These are phyloP conservation scores for Verticillium tricorpus DNA, from an alignment of 2,329 filamentous ascomycete species.

Conservation along the genomic window DNA sequence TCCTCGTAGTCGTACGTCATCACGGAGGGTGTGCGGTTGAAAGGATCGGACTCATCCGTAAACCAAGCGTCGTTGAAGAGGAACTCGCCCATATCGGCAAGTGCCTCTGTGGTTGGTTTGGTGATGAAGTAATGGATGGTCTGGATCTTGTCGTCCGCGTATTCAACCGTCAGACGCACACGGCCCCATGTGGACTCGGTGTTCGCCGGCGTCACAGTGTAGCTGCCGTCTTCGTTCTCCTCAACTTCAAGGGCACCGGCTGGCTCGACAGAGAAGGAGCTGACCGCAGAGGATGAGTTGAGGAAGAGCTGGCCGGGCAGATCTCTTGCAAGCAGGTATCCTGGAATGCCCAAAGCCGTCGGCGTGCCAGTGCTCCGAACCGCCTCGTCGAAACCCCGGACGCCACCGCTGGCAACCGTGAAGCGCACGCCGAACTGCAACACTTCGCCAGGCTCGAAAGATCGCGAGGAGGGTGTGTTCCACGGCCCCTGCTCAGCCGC, in stretches of 20 bases:
- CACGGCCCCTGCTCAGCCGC: slow-evolving; percentile 36
- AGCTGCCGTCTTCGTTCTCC: slow-evolving; percentile 22
- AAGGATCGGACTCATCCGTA: slow-evolving; percentile 46
- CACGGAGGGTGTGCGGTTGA: slow-evolving; percentile 48
- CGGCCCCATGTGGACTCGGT: slow-evolving; percentile 41
- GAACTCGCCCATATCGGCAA: slow-evolving; percentile 46
- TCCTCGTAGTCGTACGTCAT: slow-evolving; percentile 53
- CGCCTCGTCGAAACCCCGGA: slow-evolving; percentile 42
- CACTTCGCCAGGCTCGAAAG: slow-evolving; percentile 37
- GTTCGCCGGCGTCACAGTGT: slow-evolving; percentile 36
- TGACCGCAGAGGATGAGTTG: slow-evolving; percentile 31
- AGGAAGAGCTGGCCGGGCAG: slow-evolving; percentile 41
- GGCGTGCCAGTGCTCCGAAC: slow-evolving; percentile 39
- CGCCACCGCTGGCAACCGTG: slow-evolving; percentile 35
- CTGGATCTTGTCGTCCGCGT: slow-evolving; percentile 42
- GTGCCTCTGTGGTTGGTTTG: slow-evolving; percentile 35
- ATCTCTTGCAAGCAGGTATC: slow-evolving; percentile 48
- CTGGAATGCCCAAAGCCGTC: slow-evolving; percentile 47
- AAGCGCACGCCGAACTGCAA: slow-evolving; percentile 48
- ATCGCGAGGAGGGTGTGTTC: slow-evolving; percentile 47
- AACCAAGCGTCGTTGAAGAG: slow-evolving; percentile 51
- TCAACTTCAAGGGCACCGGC: slow-evolving; percentile 29
- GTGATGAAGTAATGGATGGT: slow-evolving; percentile 54
- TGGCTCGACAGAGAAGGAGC: slow-evolving; percentile 33
- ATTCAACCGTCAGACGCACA: slow-evolving; percentile 40